Evolutionary conservation across 2,329 filamentous ascomycete genomes (phyloP), one percentile per base, ranked within the genome.

Genomic region (Beauveria pseudobassiana): DNA sequence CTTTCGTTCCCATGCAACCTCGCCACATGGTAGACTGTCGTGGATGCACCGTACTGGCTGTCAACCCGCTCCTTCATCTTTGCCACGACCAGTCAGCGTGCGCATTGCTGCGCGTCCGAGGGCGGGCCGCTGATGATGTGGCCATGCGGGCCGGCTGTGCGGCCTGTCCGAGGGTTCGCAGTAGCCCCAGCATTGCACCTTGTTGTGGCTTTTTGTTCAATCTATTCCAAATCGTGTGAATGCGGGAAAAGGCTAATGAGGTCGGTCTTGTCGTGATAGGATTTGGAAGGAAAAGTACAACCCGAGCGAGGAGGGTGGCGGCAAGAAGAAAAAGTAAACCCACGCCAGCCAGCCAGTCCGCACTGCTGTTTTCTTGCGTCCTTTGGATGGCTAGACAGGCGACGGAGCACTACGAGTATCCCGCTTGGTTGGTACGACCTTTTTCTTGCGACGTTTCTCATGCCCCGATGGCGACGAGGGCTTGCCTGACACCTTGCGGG

Each of bases 271-370:
- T 46, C 8, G 5, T 38, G 22, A 55, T 72, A 96, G 91, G 93
- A 97, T 98, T 72, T 97, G 93, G 91, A 98, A 98, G 75, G 92
- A 96, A 65, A 98, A 98, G 77, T 97, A 98, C 77, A 83, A 83
- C 69, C 80, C 82, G 5, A 24, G 40, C 76, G 73, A 22, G 69
- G 72, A 55, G 10, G 43, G 38, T 71, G 73, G 62, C 68, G 68
- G 28, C 38, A 62, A 68, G 69, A 57, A 76, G 73, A 77, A 81
- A 71, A 77, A 80, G 71, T 67, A 68, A 70, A 26, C 16, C 12
- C 46, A 46, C 24, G 45, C 45, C 10, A 10, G 45, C 45, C 20
- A 24, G 45, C 34, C 30, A 4, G 10, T 4, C 30, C 30, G 30
- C 30, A 10, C 9, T 34, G 30, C 30, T 34, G 30, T n/a, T 42